These are phyloP conservation scores for California macrophylla DNA, from an alignment of 441 rosid species.

Conservation along the genomic window DNA sequence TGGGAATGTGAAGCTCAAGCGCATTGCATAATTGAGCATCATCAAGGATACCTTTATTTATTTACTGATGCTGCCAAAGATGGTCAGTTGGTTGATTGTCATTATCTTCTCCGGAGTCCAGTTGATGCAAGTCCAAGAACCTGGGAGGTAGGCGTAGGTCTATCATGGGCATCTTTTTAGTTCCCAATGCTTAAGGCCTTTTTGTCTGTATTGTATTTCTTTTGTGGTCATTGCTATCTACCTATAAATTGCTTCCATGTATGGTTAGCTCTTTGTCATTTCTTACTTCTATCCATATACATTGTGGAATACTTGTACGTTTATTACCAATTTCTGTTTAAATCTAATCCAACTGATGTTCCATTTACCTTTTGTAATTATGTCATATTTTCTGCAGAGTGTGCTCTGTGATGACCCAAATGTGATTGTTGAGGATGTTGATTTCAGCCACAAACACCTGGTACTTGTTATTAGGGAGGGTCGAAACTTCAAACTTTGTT, in stretches of 20 bases:
- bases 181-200: background rate
- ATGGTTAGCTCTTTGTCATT: background rate
- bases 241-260: background rate
- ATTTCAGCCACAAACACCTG: slow-evolving; percentile 70
- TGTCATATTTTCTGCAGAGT: slow-evolving; percentile 33
- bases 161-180: background rate
- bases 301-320: slow-evolving; percentile 3
- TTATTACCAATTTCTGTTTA: background rate
- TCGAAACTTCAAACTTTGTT: slow-evolving; percentile 47
- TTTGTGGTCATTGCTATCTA: background rate
- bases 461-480: slow-evolving; percentile 50
- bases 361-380: background rate
- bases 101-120: slow-evolving; percentile 63
- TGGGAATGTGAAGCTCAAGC: slow-evolving; percentile 81
- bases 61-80: slow-evolving; percentile 72
- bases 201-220: background rate
- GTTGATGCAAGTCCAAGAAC: slow-evolving; percentile 38
- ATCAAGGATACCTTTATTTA: slow-evolving; percentile 63
- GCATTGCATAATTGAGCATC: slow-evolving; percentile 89
- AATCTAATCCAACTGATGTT: background rate
- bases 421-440: slow-evolving; percentile 62
- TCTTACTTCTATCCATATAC: background rate
- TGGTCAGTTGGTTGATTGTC: slow-evolving; percentile 48
- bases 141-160: slow-evolving; percentile 68
- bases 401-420: slow-evolving; percentile 46